phyloP scores from a whole-genome alignment of 2,329 filamentous ascomycete genomes.

The Pestalotiopsis fici region DNA sequence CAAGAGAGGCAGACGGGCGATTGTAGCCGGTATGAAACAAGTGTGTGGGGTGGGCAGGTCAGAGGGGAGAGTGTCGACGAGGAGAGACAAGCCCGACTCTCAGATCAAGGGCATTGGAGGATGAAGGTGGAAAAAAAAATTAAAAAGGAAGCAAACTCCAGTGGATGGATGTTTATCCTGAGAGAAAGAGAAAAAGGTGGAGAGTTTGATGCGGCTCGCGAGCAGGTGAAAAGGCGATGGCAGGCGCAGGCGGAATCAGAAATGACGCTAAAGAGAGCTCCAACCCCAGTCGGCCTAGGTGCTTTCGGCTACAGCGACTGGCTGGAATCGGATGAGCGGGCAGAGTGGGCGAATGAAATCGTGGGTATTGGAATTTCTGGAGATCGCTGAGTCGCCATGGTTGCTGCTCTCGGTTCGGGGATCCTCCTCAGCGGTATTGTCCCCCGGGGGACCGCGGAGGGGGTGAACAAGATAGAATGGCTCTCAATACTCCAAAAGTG shows the following conservation, averaged over 20 bases:
- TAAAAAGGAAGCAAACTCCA: conserved; percentile 23
- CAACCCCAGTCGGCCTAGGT: conserved; percentile 7
- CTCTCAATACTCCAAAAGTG: not conserved
- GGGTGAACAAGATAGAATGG: not conserved
- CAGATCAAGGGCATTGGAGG: conserved; percentile 19
- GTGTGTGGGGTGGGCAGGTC: conserved; percentile 11
- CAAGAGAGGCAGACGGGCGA: conserved; percentile 26
- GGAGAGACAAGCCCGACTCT: conserved; percentile 30
- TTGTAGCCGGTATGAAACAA: conserved; percentile 25
- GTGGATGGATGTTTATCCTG: conserved; percentile 18
- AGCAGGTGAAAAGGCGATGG: conserved; percentile 25
- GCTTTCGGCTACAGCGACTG: conserved; percentile 10
- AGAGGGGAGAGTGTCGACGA: conserved; percentile 27
- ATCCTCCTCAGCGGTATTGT: not conserved
- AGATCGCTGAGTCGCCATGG: not conserved
- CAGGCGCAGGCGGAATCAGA: conserved; percentile 16
- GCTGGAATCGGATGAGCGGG: conserved; percentile 26
- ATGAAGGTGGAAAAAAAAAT: conserved; percentile 9
- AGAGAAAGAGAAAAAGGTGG: conserved; percentile 34
- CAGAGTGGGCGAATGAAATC: conserved; percentile 33
- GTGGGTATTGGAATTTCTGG: conserved; percentile 4
- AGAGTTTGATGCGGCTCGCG: conserved; percentile 29
- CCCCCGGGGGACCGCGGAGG: not conserved
- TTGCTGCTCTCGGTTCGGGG: not conserved
- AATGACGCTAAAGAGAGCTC: conserved; percentile 13